These are phyloP conservation scores for Leucocoprinus leucothites DNA, from an alignment of 768 basidiomycete genomes.

Conservation along the genomic window DNA sequence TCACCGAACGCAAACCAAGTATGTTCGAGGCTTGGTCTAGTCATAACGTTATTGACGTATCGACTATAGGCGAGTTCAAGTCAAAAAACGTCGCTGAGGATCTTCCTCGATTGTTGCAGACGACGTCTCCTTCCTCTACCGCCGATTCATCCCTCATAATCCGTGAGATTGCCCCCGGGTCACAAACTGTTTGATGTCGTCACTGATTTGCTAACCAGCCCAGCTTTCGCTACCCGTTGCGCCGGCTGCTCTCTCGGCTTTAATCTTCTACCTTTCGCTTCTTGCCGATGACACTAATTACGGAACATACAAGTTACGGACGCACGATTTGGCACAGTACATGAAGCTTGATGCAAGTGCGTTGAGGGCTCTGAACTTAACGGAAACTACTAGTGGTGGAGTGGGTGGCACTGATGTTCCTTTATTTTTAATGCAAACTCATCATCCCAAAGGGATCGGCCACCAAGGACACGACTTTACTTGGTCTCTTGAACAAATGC, in stretches of 20 bases:
- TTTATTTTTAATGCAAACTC: not conserved
- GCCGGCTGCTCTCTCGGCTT: conserved; percentile 76
- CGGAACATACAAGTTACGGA: conserved; percentile 74
- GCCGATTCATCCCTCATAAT: conserved; percentile 51
- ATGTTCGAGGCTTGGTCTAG: conserved; percentile 18
- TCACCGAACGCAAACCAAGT: conserved; percentile 91
- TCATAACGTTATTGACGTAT: not conserved
- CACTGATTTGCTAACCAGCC: conserved; percentile 38
- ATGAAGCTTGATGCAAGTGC: conserved; percentile 98
- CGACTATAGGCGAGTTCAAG: conserved; percentile 72
- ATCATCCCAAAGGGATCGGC: conserved; percentile 42
- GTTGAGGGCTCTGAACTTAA: conserved; percentile 81
- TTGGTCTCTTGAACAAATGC: conserved; percentile 91
- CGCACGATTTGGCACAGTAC: conserved; percentile 90
- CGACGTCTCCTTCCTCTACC: conserved; percentile 35
- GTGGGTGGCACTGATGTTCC: conserved; percentile 25
- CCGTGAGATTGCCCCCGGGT: conserved; percentile 34
- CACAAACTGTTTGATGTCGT: not conserved
- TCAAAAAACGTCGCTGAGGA: conserved; percentile 80
- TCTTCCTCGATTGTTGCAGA: conserved; percentile 64
- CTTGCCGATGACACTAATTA: conserved; percentile 75
- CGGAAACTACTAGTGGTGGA: conserved; percentile 63
- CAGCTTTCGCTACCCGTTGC: conserved; percentile 76
- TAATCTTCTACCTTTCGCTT: conserved; percentile 80
- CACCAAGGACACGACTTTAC: conserved; percentile 83